Evolutionary conservation across 2,329 filamentous ascomycete species (phyloP).

Genomic region (Fusarium lyarnte): DNA sequence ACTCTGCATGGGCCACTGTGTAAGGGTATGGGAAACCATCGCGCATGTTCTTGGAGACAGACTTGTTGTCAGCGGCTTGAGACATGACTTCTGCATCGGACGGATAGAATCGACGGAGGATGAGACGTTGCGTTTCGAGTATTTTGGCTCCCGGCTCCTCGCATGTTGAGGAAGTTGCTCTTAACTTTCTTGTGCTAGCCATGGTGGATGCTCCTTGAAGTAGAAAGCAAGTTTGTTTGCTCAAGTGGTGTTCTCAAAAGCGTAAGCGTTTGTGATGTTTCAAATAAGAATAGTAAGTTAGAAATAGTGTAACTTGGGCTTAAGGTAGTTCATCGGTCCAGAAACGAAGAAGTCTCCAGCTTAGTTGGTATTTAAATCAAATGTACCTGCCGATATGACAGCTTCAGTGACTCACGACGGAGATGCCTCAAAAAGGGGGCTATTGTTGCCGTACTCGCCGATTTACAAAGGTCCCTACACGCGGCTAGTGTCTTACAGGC

Average conservation of each 20-base stretch:
- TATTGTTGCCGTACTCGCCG: background rate
- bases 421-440: background rate
- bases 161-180: constrained; percentile 40
- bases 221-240: background rate
- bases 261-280: background rate
- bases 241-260: background rate
- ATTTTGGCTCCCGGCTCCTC: constrained; percentile 44
- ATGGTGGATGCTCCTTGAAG: constrained; percentile 7
- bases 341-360: background rate
- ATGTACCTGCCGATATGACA: background rate
- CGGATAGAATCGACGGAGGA: constrained; percentile 53
- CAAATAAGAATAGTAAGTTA: background rate
- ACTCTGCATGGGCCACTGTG: constrained; percentile 50
- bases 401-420: constrained; percentile 9
- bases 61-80: constrained; percentile 50
- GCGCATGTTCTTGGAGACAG: constrained; percentile 53
- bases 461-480: constrained; percentile 17
- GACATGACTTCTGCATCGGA: constrained; percentile 52
- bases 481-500: constrained; percentile 13
- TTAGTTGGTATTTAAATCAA: background rate
- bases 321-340: background rate
- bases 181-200: constrained; percentile 25
- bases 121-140: constrained; percentile 47
- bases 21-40: constrained; percentile 60
- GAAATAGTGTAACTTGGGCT: background rate